A percentile compares a stretch with the other conserved stretches of the same genome.
Conservation (phyloP, 371 early-diverging fungal species). For the Dinochytrium kinnereticum region DNA sequence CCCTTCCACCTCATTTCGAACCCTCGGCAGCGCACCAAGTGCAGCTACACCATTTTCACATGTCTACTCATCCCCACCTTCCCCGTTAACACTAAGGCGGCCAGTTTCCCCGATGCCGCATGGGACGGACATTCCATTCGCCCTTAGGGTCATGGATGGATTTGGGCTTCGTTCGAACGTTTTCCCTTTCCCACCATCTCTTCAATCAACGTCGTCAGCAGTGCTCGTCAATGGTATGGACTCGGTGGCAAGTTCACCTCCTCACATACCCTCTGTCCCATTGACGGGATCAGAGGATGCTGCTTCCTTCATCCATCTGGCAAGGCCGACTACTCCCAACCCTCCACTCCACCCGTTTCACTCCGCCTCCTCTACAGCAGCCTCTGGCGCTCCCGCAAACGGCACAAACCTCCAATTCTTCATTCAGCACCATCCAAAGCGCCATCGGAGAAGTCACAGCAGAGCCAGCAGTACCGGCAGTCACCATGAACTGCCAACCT, state of each 20-base stretch:
- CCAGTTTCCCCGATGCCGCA: conserved; percentile 3
- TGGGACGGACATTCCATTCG: not conserved
- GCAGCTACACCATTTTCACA: not conserved
- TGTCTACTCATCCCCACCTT: not conserved
- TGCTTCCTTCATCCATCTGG: not conserved
- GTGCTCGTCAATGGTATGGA: no score
- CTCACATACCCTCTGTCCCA: not conserved
- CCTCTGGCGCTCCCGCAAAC: not conserved
- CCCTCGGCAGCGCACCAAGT: no score
- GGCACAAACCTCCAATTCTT: not conserved
- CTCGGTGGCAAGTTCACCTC: not conserved
- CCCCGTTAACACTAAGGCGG: not conserved
- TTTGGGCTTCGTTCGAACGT: not conserved
- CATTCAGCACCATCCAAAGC: not conserved
- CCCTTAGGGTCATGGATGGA: not conserved
- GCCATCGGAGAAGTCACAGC: conserved; percentile 13
- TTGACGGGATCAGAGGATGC: not conserved
- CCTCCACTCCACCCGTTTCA: not conserved
- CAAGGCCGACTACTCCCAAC: not conserved
- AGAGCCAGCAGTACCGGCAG: conserved; percentile 7
- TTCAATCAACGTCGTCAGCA: no score
- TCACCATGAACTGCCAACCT: not conserved
- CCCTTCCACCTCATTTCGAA: not conserved
- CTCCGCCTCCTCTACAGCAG: not conserved
- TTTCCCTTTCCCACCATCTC: no score